A percentile compares a stretch with the other conserved stretches of the same genome.
These are phyloP conservation scores for Prunus persica DNA, from an alignment of 306 rosid genomes.

Conservation along the genomic window DNA sequence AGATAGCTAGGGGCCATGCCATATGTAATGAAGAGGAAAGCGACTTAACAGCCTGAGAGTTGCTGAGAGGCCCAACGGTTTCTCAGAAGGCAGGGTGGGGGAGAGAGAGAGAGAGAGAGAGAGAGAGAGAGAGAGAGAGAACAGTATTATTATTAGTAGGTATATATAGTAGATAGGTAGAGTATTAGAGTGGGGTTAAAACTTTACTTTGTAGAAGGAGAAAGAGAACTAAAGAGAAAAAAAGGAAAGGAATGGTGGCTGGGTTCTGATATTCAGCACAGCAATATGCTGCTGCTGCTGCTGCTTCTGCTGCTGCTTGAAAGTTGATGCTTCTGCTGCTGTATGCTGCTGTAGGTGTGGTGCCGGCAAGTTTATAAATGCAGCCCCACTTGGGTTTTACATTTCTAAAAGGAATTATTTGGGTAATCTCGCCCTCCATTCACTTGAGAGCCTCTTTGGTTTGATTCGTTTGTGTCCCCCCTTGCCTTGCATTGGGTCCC, in stretches of 20 bases:
- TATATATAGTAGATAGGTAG: background rate
- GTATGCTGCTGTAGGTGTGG: background rate
- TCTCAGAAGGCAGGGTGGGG: slow-evolving; percentile 4
- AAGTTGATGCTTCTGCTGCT: background rate
- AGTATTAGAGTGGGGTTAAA: background rate
- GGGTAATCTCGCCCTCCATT: slow-evolving; percentile 21
- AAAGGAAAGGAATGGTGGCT: slow-evolving; percentile 3
- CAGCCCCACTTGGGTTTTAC: background rate
- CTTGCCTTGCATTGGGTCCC: slow-evolving; percentile 47
- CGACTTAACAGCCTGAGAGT: background rate
- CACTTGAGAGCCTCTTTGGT: background rate
- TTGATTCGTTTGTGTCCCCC: slow-evolving; percentile 4
- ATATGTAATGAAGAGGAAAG: slow-evolving; percentile 1
- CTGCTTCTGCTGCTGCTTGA: background rate
- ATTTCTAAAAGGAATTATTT: slow-evolving; percentile 44
- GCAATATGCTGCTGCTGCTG: background rate
- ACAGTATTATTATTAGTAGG: background rate
- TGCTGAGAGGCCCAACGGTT: slow-evolving; percentile 20
- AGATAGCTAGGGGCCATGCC: background rate
- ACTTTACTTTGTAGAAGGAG: background rate
- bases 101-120: background rate
- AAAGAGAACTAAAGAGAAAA: background rate
- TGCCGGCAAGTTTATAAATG: background rate
- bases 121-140: background rate
- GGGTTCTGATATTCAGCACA: background rate